Evolutionary conservation across 192 early-diverging fungal genomes (phyloP).

Genomic region (Entophlyctis helioformis): DNA sequence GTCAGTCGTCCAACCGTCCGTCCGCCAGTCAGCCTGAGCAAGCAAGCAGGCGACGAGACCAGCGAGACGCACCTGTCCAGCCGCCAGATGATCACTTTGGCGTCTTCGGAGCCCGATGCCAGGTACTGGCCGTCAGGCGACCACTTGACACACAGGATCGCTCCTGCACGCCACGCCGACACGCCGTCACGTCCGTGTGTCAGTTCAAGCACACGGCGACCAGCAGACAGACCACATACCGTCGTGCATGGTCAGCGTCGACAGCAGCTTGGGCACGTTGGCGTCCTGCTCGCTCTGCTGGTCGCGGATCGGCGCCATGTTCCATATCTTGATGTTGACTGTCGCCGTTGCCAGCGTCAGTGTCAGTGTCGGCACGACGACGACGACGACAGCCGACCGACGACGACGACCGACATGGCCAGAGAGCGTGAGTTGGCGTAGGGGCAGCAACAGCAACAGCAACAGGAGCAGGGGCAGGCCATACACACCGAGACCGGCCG

Average conservation of each 20-base stretch:
- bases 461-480: background rate
- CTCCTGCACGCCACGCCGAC: slow-evolving; percentile 30
- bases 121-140: slow-evolving; percentile 58
- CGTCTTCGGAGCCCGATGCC: slow-evolving; percentile 87
- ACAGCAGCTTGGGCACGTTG: slow-evolving; percentile 49
- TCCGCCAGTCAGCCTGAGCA: background rate
- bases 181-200: no score
- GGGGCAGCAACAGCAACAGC: background rate
- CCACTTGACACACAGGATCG: slow-evolving; percentile 83
- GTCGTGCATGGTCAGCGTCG: slow-evolving; percentile 72
- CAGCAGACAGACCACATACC: no score
- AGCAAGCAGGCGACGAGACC: slow-evolving; percentile 3
- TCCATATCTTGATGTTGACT: slow-evolving; percentile 84
- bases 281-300: slow-evolving; percentile 30
- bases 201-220: no score
- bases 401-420: background rate
- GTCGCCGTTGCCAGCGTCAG: no score
- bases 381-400: background rate
- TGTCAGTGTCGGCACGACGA: slow-evolving; percentile 53
- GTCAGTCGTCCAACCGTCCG: no score
- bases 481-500: slow-evolving; percentile 61
- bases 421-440: background rate
- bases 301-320: slow-evolving; percentile 47
- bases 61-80: slow-evolving; percentile 37
- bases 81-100: slow-evolving; percentile 84